These are phyloP conservation scores for Talaromyces thailandensis DNA, from an alignment of 495 filamentous ascomycete species.

Conservation along the genomic window DNA sequence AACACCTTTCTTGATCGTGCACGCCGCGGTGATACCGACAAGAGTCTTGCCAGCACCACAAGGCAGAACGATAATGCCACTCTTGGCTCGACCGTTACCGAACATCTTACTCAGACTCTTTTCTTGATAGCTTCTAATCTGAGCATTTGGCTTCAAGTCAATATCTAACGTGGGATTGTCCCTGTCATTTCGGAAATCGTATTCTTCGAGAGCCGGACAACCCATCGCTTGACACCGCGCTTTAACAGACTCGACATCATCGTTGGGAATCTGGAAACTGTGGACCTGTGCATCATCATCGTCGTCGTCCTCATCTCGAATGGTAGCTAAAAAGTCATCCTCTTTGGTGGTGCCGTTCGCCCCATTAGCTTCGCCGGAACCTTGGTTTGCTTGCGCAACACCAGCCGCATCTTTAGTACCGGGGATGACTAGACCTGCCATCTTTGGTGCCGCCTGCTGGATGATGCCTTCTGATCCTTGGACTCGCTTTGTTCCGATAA, in stretches of 20 bases:
- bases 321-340: slow-evolving; percentile 50
- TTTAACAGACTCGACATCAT: slow-evolving; percentile 74
- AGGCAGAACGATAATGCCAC: slow-evolving; percentile 93
- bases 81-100: slow-evolving; percentile 91
- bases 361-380: slow-evolving; percentile 23
- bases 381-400: slow-evolving; percentile 51
- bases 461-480: slow-evolving; percentile 64
- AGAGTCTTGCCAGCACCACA: slow-evolving; percentile 97
- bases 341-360: slow-evolving; percentile 22
- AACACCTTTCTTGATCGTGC: slow-evolving; percentile 92
- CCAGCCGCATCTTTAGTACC: slow-evolving; percentile 91
- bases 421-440: slow-evolving; percentile 86
- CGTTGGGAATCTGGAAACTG: slow-evolving; percentile 81
- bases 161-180: slow-evolving; percentile 87
- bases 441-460: slow-evolving; percentile 71
- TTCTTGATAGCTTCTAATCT: slow-evolving; percentile 91
- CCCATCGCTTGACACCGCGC: slow-evolving; percentile 81
- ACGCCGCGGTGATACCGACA: slow-evolving; percentile 93
- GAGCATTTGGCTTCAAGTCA: slow-evolving; percentile 72
- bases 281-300: slow-evolving; percentile 87
- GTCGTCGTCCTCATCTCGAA: slow-evolving; percentile 78
- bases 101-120: slow-evolving; percentile 99
- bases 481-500: slow-evolving; percentile 55
- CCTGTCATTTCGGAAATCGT: slow-evolving; percentile 93
- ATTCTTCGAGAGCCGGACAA: slow-evolving; percentile 87